Base-by-base conservation (phyloP, 1,284 basidiomycete genomes). In the Ceratorhiza oryzae-sativae region DNA sequence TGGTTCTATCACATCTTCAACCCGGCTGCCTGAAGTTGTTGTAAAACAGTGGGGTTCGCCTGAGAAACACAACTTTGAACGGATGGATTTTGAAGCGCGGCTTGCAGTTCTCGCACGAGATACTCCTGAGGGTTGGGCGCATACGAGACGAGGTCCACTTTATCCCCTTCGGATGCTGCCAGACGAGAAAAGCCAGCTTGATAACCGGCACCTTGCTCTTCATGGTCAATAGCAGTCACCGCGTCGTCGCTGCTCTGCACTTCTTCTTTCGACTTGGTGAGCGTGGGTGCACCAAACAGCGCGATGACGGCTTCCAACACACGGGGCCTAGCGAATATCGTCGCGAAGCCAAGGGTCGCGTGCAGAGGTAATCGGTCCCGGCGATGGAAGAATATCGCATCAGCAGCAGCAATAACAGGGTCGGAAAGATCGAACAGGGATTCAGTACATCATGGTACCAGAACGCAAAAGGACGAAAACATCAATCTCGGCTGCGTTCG, bases 111-210 rank as follows among this genome's bases (percentile, higher is more conserved):
- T 20, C 45, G 41, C 15, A 67, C 51, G n/a, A 67, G 36, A 23
- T 67, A 67, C 49, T 42, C 30, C 34, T 51, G 32, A 15, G 63
- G 49, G 32, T 67, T 49, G 4, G 30, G 36, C 34, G 84, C 78
- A 23, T 79, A 77, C 4, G 77, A 77, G 25, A 82, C 80, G 0
- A 83, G 81, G 74, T 85, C 83, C 32, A 79, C 76, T 12, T 76
- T 76, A 0, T 76, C 75, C 30, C 78, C 77, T 76, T 84, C 83
- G 18, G 92, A 91, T 0, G 97, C 93, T 0, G 94, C 95, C 10
- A 99, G 86, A 56, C 91, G 88, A 68, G 95, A 95, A 82, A 97
- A 99, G 1, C 91, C 90, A 0, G 93, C 92, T 79, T 99, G 97
- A 82, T 98, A 99, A 0, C 94, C 93, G 3, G 90, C 88, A 8